Evolutionary conservation across 352 stramenopile genomes (phyloP), one percentile per base, ranked within the genome.

Genomic region (Globisporangium barbulae): DNA sequence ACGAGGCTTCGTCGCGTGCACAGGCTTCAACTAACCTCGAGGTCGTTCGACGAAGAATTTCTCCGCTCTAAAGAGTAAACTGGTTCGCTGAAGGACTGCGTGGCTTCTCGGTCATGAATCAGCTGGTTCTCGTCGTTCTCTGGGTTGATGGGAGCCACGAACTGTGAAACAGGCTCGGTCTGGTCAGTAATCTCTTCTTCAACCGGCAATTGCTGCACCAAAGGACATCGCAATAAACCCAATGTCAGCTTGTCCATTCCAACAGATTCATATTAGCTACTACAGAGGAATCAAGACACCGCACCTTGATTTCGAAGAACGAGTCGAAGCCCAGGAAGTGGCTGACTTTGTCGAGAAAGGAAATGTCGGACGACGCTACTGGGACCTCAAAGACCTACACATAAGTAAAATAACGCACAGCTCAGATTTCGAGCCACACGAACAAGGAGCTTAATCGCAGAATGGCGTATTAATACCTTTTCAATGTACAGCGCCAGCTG

Each of bases 401-500:
- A 48, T 39, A 67, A 50, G 15, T 30, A 53, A 28, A 19, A 41
- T 35, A 49, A 12, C 33, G 15, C 19, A 1, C 22, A 54, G 49
- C 59, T 28, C 9, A 37, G 39, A 25, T 22, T 30, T 22, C 31
- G 13, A 25, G 6, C 4, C 2, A 42, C 17, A 10, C 25, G 5
- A 30, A 45, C 65, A 53, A 35, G n/a, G 25, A 41, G 35, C 35
- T 12, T 13, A 35, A 25, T 8, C 25, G 10, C 15, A 41, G 35
- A 41, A 41, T 9, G 35, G 9, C 12, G 17, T 4, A 41, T 41
- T 5, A 12, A 41, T 12, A 87, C 78, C 67, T 85, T 74, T 17
- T 89, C 78, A 28, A 91, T 74, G 69, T 90, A 93, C 19, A 84
- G 71, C 5, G 78, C 80, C 60, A 93, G 74, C 48, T 91, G 82